phyloP scores from a whole-genome alignment of 2,329 filamentous ascomycete species.

The Sarocladium oryzae region DNA sequence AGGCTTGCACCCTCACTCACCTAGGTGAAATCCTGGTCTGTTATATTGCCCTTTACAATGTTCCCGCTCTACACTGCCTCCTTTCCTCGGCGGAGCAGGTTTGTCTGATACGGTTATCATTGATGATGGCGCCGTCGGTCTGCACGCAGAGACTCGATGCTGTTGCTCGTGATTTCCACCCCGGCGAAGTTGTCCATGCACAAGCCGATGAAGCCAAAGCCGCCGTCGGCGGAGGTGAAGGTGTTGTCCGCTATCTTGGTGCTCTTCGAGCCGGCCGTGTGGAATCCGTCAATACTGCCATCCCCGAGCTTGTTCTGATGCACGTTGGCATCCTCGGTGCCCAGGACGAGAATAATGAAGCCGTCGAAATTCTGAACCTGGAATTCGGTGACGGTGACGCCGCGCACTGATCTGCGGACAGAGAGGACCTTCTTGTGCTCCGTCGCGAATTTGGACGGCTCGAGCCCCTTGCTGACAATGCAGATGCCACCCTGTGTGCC shows the following conservation, averaged over 20 bases:
- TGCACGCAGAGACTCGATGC: constrained; percentile 28
- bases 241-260: constrained; percentile 22
- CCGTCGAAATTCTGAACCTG: constrained; percentile 24
- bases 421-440: constrained; percentile 25
- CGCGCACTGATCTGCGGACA: constrained; percentile 20
- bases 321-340: constrained; percentile 22
- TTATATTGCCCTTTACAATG: too few relatives aligned
- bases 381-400: constrained; percentile 27
- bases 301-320: constrained; percentile 22
- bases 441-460: constrained; percentile 16
- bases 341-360: constrained; percentile 29
- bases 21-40: too few relatives aligned
- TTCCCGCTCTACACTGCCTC: too few relatives aligned
- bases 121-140: constrained; percentile 23
- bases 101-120: constrained; percentile 24
- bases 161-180: constrained; percentile 22
- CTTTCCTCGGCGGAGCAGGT: constrained; percentile 26
- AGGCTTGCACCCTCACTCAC: too few relatives aligned
- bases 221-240: constrained; percentile 16
- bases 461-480: constrained; percentile 22
- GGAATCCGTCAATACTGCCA: constrained; percentile 23
- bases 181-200: constrained; percentile 28
- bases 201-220: constrained; percentile 23
- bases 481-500: constrained; percentile 25
- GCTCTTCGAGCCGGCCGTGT: constrained; percentile 28